Conservation (phyloP, 129 eudicot species). For the Chrysanthemum seticuspe region DNA sequence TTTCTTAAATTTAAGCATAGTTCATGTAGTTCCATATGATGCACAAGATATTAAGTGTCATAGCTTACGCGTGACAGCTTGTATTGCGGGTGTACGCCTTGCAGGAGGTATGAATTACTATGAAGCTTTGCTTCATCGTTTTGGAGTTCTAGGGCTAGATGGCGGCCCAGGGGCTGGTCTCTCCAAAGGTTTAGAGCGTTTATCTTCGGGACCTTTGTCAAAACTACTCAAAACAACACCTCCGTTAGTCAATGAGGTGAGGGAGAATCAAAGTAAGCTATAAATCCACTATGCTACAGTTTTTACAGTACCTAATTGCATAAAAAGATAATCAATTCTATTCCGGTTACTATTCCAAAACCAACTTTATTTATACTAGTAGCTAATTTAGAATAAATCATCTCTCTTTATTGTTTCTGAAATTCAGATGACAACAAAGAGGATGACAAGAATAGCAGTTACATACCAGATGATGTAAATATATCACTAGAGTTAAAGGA, state of each 20-base stretch:
- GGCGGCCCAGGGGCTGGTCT: slow-evolving; percentile 94
- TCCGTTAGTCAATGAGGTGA: slow-evolving; percentile 38
- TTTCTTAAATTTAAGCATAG: slow-evolving; percentile 54
- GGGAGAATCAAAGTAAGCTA: slow-evolving; percentile 42
- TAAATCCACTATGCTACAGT: slow-evolving; percentile 18
- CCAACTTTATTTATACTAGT: not conserved
- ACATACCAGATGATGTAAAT: slow-evolving; percentile 69
- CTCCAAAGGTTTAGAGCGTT: slow-evolving; percentile 61
- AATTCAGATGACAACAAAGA: slow-evolving; percentile 48
- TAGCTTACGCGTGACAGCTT: slow-evolving; percentile 69
- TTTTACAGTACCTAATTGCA: slow-evolving; percentile 1
- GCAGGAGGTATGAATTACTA: slow-evolving; percentile 89
- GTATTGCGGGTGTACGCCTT: slow-evolving; percentile 78
- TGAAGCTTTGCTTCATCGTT: slow-evolving; percentile 74
- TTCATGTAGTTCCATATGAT: slow-evolving; percentile 71
- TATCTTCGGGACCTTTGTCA: slow-evolving; percentile 72
- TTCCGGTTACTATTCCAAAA: not conserved
- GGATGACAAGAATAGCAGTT: slow-evolving; percentile 39
- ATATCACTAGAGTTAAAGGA: slow-evolving; percentile 64
- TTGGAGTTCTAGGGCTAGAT: slow-evolving; percentile 81
- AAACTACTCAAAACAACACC: slow-evolving; percentile 76
- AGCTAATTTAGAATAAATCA: slow-evolving; percentile 9
- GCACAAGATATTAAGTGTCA: slow-evolving; percentile 63
- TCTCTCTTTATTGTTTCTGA: not conserved
- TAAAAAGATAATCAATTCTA: not conserved